Conservation (phyloP, 495 filamentous ascomycete genomes). For the Peziza echinospora region DNA sequence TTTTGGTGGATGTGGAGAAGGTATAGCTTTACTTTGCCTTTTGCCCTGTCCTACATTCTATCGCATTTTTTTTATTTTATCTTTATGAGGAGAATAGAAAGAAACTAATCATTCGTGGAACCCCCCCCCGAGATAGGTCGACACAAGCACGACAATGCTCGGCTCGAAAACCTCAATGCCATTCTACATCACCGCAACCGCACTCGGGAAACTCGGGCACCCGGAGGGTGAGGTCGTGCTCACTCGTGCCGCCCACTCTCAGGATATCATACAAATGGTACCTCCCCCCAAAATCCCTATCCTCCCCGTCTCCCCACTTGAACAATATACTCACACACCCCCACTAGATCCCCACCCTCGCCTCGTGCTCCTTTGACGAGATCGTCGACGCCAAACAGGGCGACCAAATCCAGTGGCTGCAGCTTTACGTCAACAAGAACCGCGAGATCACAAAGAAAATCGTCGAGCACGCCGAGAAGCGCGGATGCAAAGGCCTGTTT, state of each 20-base stretch:
- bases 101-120: too few species aligned
- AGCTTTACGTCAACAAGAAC: constrained; percentile 97
- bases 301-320: too few species aligned
- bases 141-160: constrained; percentile 75
- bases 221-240: constrained; percentile 54
- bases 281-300: too few species aligned
- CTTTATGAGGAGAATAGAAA: too few species aligned
- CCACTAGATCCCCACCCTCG: constrained; percentile 97
- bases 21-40: neutral
- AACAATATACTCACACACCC: too few species aligned
- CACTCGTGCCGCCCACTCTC: constrained; percentile 53
- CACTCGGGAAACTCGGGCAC: constrained; percentile 52
- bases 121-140: constrained; percentile 31
- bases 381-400: constrained; percentile 65
- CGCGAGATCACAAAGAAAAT: constrained; percentile 76
- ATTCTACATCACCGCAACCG: constrained; percentile 59
- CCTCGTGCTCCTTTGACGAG: constrained; percentile 93
- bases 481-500: constrained; percentile 89
- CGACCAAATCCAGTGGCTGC: constrained; percentile 85
- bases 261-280: constrained; percentile 91
- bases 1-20: constrained; percentile 69
- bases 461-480: constrained; percentile 70
- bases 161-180: constrained; percentile 55
- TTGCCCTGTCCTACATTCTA: neutral
- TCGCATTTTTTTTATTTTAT: too few species aligned